Conservation (phyloP, 2,329 filamentous ascomycete species). For the Pseudogymnoascus sp. region DNA sequence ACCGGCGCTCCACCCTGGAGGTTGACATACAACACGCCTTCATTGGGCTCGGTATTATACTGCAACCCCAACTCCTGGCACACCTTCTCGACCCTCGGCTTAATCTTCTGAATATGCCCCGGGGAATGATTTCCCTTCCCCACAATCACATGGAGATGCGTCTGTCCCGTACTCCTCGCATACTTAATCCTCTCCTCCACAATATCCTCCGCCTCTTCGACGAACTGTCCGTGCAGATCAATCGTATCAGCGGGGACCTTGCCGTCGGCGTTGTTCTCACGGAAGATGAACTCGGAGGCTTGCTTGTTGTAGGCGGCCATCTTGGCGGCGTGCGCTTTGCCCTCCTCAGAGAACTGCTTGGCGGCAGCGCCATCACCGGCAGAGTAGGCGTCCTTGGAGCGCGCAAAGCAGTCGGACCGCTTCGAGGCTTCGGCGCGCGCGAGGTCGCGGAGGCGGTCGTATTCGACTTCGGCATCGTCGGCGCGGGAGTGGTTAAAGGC, state of each 20-base stretch:
- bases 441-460: slow-evolving; percentile 79
- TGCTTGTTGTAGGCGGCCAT: slow-evolving; percentile 88
- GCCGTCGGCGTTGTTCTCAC: slow-evolving; percentile 78
- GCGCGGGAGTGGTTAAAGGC: slow-evolving; percentile 69
- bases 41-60: slow-evolving; percentile 81
- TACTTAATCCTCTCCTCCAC: slow-evolving; percentile 77
- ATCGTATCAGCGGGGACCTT: slow-evolving; percentile 75
- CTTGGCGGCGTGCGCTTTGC: slow-evolving; percentile 72
- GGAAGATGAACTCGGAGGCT: slow-evolving; percentile 89
- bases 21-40: slow-evolving; percentile 82
- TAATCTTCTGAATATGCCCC: slow-evolving; percentile 84
- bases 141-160: slow-evolving; percentile 87
- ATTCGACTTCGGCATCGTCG: slow-evolving; percentile 70
- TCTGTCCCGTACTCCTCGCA: slow-evolving; percentile 65
- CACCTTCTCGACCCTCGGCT: slow-evolving; percentile 84
- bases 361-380: slow-evolving; percentile 76
- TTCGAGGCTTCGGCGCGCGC: slow-evolving; percentile 75
- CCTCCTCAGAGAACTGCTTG: slow-evolving; percentile 75
- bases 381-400: slow-evolving; percentile 73
- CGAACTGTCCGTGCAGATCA: slow-evolving; percentile 89
- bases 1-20: slow-evolving; percentile 63
- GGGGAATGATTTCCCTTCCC: slow-evolving; percentile 87
- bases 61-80: slow-evolving; percentile 77
- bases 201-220: slow-evolving; percentile 90
- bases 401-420: slow-evolving; percentile 69